These are phyloP conservation scores for Ophiobolus disseminans DNA, from an alignment of 2,329 filamentous ascomycete genomes.

Conservation along the genomic window DNA sequence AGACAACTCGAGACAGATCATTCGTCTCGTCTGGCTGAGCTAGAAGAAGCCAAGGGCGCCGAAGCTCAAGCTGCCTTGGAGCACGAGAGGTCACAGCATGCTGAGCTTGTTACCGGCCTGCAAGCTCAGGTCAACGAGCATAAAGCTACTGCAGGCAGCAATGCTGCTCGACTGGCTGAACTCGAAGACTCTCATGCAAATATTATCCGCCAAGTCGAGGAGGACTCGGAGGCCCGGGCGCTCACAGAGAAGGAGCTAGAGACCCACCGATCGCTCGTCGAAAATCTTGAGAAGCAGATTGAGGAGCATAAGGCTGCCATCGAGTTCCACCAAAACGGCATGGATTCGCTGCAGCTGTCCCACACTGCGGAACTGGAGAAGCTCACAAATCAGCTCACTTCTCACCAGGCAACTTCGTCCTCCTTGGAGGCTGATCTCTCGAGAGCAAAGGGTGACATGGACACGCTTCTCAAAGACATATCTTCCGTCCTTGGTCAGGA, in stretches of 20 bases:
- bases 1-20: slow-evolving; percentile 48
- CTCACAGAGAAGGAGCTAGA: slow-evolving; percentile 60
- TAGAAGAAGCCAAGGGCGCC: slow-evolving; percentile 38
- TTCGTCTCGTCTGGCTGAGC: slow-evolving; percentile 34
- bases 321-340: slow-evolving; percentile 60
- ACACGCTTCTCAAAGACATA: slow-evolving; percentile 68
- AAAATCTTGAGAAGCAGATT: slow-evolving; percentile 64
- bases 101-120: slow-evolving; percentile 64
- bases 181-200: slow-evolving; percentile 75
- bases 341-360: slow-evolving; percentile 61
- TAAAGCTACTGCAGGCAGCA: slow-evolving; percentile 73
- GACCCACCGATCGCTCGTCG: slow-evolving; percentile 59
- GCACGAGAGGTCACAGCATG: slow-evolving; percentile 52
- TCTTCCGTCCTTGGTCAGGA: slow-evolving; percentile 70
- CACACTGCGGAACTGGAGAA: slow-evolving; percentile 64
- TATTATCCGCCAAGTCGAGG: slow-evolving; percentile 71
- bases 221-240: slow-evolving; percentile 67
- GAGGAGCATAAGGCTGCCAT: slow-evolving; percentile 63
- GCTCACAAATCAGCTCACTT: slow-evolving; percentile 42
- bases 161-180: slow-evolving; percentile 72
- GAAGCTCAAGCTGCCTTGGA: slow-evolving; percentile 45
- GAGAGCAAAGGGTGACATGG: slow-evolving; percentile 65
- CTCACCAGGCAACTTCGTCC: slow-evolving; percentile 40
- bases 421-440: slow-evolving; percentile 64
- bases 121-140: slow-evolving; percentile 82